Base-by-base conservation (phyloP, 2,329 filamentous ascomycete species). In the Colletotrichum camelliae region DNA sequence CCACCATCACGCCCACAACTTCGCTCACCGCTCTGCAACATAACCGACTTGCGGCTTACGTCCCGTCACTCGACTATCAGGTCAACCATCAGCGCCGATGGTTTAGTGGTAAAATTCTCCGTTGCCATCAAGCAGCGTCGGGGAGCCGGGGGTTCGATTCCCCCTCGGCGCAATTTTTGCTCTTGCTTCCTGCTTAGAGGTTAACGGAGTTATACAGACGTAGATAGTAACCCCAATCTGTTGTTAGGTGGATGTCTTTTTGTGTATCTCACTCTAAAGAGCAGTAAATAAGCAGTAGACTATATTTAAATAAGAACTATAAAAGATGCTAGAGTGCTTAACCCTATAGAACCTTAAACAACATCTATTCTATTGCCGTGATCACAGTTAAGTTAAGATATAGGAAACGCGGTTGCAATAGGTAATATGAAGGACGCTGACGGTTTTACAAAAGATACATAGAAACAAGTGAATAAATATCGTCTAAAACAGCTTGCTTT, bases 31-130 rank as follows among this genome's bases (percentile, higher is more conserved):
- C 24, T 37, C 16, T 4, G 13, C 13, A 64, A 24, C 62, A 75
- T 72, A 73, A 37, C 5, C 2, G 12, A 33, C 35, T 60, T 67
- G 27, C 29, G 2, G 10, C 24, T 2, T 0, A 0, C 0, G 0
- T 13, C 0, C 0, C 0, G 0, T 2, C 57, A 67, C 37, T 18
- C 4, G 33, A 55, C 4, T 13, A 21, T 27, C 10, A 4, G 7
- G 37, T 6, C n/a, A 18, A 15, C 7, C 4, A 39, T 21, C 27
- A 33, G 74, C 74, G 74, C 70, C 74, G 74, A 75, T 75, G 74
- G 70, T 75, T 75, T 75, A 75, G 74, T 75, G 74, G 74, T 75
- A 75, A 75, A 75, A 75, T 75, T 75, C 73, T 75, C 73, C 70
- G 73, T 75, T 75, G 73, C 73, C 73, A 75, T 68, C 35, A 2